Evolutionary conservation across 192 early-diverging fungal species (phyloP).

Genomic region (Oehlia diaphana): DNA sequence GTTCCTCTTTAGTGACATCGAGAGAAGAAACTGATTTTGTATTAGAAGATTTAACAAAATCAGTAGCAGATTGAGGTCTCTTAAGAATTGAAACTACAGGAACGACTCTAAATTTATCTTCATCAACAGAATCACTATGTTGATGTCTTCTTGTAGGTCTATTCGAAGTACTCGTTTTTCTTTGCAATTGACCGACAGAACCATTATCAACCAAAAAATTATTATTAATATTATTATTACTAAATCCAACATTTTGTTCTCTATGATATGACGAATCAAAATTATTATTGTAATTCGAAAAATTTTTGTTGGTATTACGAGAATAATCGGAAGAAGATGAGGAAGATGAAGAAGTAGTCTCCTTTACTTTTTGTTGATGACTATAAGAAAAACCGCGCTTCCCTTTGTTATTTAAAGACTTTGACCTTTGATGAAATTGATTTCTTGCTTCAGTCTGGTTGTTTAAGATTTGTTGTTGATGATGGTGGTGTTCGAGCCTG

Average conservation of each 20-base stretch:
- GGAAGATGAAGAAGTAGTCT: background rate
- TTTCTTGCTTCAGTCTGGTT: background rate
- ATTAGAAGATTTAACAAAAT: slow-evolving; percentile 14
- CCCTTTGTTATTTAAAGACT: slow-evolving; percentile 8
- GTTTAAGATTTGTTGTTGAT: slow-evolving; percentile 13
- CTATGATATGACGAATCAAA: slow-evolving; percentile 2
- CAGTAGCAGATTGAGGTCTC: slow-evolving; percentile 24
- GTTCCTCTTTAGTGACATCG: background rate
- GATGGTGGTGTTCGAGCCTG: slow-evolving; percentile 35
- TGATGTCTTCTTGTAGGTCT: background rate
- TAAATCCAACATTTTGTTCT: background rate
- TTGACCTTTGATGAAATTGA: slow-evolving; percentile 12
- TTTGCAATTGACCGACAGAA: background rate
- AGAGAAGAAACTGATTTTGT: background rate
- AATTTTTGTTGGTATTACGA: slow-evolving; percentile 1
- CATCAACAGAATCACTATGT: slow-evolving; percentile 17
- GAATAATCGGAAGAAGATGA: background rate
- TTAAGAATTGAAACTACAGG: slow-evolving; percentile 1
- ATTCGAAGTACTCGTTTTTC: background rate
- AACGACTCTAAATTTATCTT: background rate
- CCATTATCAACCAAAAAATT: background rate
- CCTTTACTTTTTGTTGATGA: background rate
- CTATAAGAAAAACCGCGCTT: slow-evolving; percentile 1
- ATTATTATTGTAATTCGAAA: slow-evolving; percentile 2
- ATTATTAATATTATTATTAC: background rate